Evolutionary conservation across 352 stramenopile species (phyloP).

Genomic region (Pythium pectinolyticum): DNA sequence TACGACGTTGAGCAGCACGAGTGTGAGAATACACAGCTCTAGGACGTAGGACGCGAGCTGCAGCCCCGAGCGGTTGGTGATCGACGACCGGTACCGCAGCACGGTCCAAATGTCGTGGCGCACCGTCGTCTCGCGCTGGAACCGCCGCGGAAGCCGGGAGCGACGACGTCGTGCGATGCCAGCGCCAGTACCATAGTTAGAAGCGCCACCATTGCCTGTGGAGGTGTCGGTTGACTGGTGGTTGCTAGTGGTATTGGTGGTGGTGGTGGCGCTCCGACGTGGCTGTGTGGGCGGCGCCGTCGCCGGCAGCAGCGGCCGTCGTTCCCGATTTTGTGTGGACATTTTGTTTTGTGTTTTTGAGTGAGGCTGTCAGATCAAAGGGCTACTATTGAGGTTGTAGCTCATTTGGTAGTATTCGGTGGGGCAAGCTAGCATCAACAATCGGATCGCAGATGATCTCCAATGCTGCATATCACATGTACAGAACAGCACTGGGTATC

Average conservation of each 20-base stretch:
- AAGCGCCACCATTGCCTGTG: background rate
- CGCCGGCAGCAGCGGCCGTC: background rate
- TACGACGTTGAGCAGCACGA: constrained; percentile 80
- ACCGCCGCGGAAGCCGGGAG: constrained; percentile 1
- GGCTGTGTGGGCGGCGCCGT: background rate
- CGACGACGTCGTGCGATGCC: background rate
- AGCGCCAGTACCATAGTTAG: background rate
- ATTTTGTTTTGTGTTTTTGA: too few species aligned
- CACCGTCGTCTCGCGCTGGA: constrained; percentile 21
- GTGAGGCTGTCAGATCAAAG: too few species aligned
- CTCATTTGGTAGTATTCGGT: too few species aligned
- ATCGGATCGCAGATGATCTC: too few species aligned
- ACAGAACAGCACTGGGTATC: too few species aligned
- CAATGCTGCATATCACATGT: too few species aligned
- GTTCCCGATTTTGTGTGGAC: background rate
- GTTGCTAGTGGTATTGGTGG: background rate
- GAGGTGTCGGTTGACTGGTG: background rate
- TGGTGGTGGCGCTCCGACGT: background rate
- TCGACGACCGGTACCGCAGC: constrained; percentile 70
- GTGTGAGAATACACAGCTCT: constrained; percentile 67
- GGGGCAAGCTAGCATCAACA: too few species aligned
- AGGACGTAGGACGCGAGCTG: constrained; percentile 72
- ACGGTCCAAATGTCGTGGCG: constrained; percentile 75
- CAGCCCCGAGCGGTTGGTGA: constrained; percentile 57
- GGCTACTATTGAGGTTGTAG: too few species aligned